Evolutionary conservation across 2,329 filamentous ascomycete genomes (phyloP), one percentile per base, ranked within the genome.

Genomic region (Claviceps maximensis): DNA sequence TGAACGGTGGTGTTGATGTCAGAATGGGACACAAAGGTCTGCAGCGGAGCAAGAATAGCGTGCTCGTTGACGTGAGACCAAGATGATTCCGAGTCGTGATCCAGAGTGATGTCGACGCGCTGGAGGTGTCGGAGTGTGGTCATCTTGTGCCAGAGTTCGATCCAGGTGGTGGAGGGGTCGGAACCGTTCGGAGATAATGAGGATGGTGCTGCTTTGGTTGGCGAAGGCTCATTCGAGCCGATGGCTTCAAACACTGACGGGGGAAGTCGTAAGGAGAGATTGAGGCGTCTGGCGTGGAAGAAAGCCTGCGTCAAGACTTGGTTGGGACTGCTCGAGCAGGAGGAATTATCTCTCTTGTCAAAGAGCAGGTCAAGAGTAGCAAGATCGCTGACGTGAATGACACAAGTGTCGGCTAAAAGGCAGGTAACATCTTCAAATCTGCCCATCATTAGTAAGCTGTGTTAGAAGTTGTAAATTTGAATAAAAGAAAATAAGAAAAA

Each of bases 31-130:
- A 25, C 25, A 12, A 54, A 40, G 7, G 41, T 12, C 15, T 49
- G 49, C n/a, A 54, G 25, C 19, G 52, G 23, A 12, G 23, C 23
- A 1, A 55, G 40, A 21, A 55, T 45, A 12, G 52, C 49, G 17
- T 46, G 38, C 33, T 55, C 52, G 40, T 55, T 47, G 52, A 55
- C 40, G 7, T 19, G 13, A 17, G 52, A 54, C 54, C 54, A 55
- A 2, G 54, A 55, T 12, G 46, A 49, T 38, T 42, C 41, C 21
- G 54, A 55, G 38, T 54, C 54, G 33, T 55, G 54, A 36, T 55
- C 54, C 2, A 55, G 36, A 5, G 36, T 54, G 15, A 55, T 12
- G 12, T 55, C 29, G 13, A 55, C 6, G 9, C 23, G 23, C 8
- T 41, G 52, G 21, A 55, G 54, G 13, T 38, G 33, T 7, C n/a